Base-by-base conservation (phyloP, 208 protist species). In the Crithidia bombi region DNA sequence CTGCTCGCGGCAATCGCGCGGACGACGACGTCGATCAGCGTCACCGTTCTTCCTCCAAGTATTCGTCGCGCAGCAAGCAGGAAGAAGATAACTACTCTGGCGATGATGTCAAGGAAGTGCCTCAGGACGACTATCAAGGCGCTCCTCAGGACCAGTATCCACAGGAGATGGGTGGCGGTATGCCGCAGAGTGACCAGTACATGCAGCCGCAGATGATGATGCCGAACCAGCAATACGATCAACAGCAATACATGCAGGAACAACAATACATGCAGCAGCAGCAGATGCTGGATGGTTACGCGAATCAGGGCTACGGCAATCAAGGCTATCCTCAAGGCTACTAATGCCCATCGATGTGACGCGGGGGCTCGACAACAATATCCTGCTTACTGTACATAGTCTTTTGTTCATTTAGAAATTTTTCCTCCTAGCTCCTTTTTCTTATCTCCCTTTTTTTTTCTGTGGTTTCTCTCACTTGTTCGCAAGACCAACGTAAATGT, bases 191-290 rank as follows among this genome's bases (percentile, higher is more conserved):
- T 17, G 44, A 3, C 15, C 65, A 46, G 41, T 62, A 72, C n/a
- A 21, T n/a, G 32, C 52, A 70, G 41, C 52, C 6, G 54, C 51
- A 54, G 52, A 71, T 63, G 65, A 58, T 43, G 21, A 65, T 58
- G 67, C 25, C 52, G 43, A 44, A 77, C 32, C 21, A 32, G 46
- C 43, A 47, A 4, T 57, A 57, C 30, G 10, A 55, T 14, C 38
- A 64, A 38, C 62, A 59, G 46, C 46, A 55, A 33, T 41, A 55
- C n/a, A 21, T 25, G 12, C 52, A 36, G 28, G 47, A 52, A 5
- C 50, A 55, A 28, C 50, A 55, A 36, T 57, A 59, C 49, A 15
- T 36, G 21, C 49, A 74, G 57, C 64, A 77, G 41, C 69, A 65
- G 49, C 44, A 30, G 33, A 44, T 56, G 30, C 61, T 43, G 10